These are phyloP conservation scores for Curvularia sp. DNA, from an alignment of 2,329 filamentous ascomycete species.

Conservation along the genomic window DNA sequence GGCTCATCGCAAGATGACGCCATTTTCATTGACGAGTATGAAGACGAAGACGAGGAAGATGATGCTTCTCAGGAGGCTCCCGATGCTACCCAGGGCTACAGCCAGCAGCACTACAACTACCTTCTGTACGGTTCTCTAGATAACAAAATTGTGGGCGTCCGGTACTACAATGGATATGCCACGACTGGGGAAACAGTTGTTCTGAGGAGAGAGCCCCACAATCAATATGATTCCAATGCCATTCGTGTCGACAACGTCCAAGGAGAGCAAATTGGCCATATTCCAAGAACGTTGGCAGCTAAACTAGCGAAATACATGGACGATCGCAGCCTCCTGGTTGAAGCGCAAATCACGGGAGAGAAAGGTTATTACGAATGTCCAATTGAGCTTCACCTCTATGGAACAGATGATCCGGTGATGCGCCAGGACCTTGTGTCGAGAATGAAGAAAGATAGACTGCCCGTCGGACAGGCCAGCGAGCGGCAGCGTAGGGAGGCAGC, in stretches of 20 bases:
- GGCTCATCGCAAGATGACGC: slow-evolving; percentile 40
- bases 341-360: slow-evolving; percentile 71
- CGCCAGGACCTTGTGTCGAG: slow-evolving; percentile 64
- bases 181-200: slow-evolving; percentile 47
- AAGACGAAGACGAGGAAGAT: slow-evolving; percentile 39
- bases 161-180: slow-evolving; percentile 49
- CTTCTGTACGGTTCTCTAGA: slow-evolving; percentile 49
- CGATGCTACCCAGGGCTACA: slow-evolving; percentile 36
- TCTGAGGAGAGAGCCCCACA: slow-evolving; percentile 67
- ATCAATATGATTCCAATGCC: slow-evolving; percentile 67
- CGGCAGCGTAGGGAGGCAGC: slow-evolving; percentile 61
- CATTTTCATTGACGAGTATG: slow-evolving; percentile 35
- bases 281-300: slow-evolving; percentile 70
- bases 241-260: slow-evolving; percentile 81
- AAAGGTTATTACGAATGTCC: slow-evolving; percentile 77
- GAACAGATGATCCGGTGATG: slow-evolving; percentile 63
- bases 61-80: slow-evolving; percentile 41
- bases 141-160: slow-evolving; percentile 65
- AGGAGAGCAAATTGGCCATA: slow-evolving; percentile 77
- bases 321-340: slow-evolving; percentile 63
- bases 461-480: slow-evolving; percentile 51
- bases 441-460: slow-evolving; percentile 70
- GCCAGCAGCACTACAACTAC: slow-evolving; percentile 34
- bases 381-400: slow-evolving; percentile 71
- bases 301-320: slow-evolving; percentile 75